phyloP scores from a whole-genome alignment of 768 basidiomycete genomes.

The Suillus spraguei region DNA sequence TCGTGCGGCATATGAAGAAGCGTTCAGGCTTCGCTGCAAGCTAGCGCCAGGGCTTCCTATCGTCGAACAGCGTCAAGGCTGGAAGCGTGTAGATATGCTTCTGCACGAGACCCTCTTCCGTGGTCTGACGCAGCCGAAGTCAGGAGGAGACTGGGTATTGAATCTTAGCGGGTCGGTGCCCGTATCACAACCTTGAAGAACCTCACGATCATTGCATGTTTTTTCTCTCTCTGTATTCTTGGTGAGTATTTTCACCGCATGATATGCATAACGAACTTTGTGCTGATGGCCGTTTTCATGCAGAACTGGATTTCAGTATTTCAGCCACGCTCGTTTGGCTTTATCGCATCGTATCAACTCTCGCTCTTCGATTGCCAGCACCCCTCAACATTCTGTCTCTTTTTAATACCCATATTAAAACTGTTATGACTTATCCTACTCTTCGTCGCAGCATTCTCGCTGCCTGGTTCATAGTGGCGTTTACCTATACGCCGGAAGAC shows the following conservation, averaged over 20 bases:
- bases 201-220: conserved; percentile 6
- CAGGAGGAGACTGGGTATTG: conserved; percentile 40
- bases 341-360: conserved; percentile 1
- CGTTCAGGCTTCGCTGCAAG: conserved; percentile 50
- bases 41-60: conserved; percentile 43
- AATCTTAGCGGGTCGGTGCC: conserved; percentile 25
- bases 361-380: neutral
- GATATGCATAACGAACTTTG: neutral
- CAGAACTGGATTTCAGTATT: neutral
- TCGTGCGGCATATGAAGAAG: conserved; percentile 36
- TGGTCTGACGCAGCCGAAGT: conserved; percentile 45
- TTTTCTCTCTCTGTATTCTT: neutral
- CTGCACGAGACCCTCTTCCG: conserved; percentile 54
- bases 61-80: conserved; percentile 47
- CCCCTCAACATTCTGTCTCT: conserved; percentile 2
- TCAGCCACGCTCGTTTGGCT: conserved; percentile 3
- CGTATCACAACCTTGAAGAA: neutral
- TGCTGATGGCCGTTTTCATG: neutral
- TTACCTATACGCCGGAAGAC: neutral
- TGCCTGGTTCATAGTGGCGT: conserved; percentile 2
- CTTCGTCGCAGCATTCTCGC: neutral
- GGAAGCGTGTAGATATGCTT: conserved; percentile 59
- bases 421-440: conserved; percentile 1
- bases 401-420: conserved; percentile 1
- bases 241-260: neutral